Conservation (phyloP, 768 basidiomycete species). For the Rubroboletus satanas region DNA sequence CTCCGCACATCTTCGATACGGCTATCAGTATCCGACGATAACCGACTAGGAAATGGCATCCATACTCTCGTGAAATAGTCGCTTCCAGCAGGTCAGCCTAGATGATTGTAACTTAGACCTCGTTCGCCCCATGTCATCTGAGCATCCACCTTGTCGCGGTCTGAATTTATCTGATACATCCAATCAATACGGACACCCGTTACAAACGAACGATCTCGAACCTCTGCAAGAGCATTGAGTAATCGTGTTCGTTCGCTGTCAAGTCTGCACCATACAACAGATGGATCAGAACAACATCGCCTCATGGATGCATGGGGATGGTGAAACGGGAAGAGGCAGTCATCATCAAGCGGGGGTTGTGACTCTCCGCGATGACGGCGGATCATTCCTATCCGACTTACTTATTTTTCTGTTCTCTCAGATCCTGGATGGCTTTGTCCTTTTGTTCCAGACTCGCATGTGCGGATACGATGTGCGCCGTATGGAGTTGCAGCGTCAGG, state of each 20-base stretch:
- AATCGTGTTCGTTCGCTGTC: constrained; percentile 74
- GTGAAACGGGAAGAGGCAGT: neutral
- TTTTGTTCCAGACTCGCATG: constrained; percentile 78
- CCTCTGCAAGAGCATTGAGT: constrained; percentile 66
- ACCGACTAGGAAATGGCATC: constrained; percentile 5
- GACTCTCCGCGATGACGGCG: neutral
- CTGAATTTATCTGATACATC: constrained; percentile 62
- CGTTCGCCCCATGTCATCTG: constrained; percentile 1
- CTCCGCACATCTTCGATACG: constrained; percentile 51
- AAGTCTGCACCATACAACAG: constrained; percentile 41
- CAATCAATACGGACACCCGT: constrained; percentile 10
- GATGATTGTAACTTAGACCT: constrained; percentile 3
- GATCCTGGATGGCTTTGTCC: constrained; percentile 72
- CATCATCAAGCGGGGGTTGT: neutral
- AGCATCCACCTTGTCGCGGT: constrained; percentile 61
- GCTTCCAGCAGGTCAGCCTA: constrained; percentile 67
- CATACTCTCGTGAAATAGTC: constrained; percentile 67
- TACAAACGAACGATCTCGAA: constrained; percentile 30
- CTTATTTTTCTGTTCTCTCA: constrained; percentile 84
- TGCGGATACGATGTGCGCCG: constrained; percentile 81
- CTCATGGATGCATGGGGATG: neutral
- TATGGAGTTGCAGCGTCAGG: constrained; percentile 77
- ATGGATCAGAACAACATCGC: constrained; percentile 17
- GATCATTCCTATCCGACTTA: constrained; percentile 33
- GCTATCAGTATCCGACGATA: constrained; percentile 6